Evolutionary conservation across 495 filamentous ascomycete species (phyloP).

Genomic region (Tetracladium setigerum): DNA sequence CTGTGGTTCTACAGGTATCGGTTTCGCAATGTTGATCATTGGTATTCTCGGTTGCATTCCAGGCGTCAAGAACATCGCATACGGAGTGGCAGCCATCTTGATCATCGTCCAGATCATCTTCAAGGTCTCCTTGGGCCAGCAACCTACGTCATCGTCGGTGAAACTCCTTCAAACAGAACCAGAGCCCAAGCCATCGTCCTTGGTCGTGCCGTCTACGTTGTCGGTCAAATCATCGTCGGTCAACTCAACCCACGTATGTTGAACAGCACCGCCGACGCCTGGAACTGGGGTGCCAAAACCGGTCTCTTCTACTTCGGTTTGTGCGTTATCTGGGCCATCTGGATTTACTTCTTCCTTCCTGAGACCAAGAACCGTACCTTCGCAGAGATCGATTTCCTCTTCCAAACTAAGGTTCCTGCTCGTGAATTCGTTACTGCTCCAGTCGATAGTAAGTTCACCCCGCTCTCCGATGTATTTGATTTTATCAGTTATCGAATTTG

Average conservation of each 20-base stretch:
- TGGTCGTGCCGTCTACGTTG: conserved; percentile 60
- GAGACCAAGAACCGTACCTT: conserved; percentile 65
- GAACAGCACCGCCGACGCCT: conserved; percentile 48
- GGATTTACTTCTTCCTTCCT: conserved; percentile 61
- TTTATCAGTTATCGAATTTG: too few species aligned
- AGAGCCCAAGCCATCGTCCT: conserved; percentile 68
- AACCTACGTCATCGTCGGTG: conserved; percentile 67
- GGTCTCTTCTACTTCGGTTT: conserved; percentile 68
- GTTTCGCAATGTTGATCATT: conserved; percentile 55
- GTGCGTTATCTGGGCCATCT: conserved; percentile 55
- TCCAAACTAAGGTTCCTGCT: conserved; percentile 46
- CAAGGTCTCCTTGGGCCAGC: conserved; percentile 68
- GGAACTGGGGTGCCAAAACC: conserved; percentile 64
- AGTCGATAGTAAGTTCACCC: conserved; percentile 33
- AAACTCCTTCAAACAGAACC: conserved; percentile 61
- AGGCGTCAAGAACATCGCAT: conserved; percentile 37
- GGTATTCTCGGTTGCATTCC: conserved; percentile 62
- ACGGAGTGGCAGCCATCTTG: conserved; percentile 58
- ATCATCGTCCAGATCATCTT: conserved; percentile 62
- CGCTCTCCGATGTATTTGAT: too few species aligned
- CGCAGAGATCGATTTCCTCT: conserved; percentile 38
- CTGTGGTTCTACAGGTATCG: conserved; percentile 53
- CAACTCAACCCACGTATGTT: conserved; percentile 63
- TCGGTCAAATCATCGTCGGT: conserved; percentile 61
- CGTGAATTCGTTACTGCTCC: conserved; percentile 55